These are phyloP conservation scores for Podospora australis DNA, from an alignment of 495 filamentous ascomycete genomes.

Conservation along the genomic window DNA sequence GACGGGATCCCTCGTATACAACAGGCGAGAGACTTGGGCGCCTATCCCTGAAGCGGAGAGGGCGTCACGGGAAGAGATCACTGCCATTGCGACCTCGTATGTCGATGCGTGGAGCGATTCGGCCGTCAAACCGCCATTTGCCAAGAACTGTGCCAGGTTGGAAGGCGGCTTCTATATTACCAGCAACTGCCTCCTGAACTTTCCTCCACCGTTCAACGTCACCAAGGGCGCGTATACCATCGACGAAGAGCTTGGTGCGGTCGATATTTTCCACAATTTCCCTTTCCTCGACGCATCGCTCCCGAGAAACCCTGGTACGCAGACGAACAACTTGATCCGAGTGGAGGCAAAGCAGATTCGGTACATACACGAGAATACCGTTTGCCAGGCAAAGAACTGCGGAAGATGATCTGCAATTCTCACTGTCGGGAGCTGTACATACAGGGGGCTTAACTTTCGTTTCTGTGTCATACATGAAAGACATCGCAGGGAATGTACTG, in stretches of 20 bases:
- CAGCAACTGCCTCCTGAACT: conserved; percentile 33
- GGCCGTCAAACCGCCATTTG: conserved; percentile 24
- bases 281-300: conserved; percentile 27
- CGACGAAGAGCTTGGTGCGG: conserved; percentile 31
- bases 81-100: conserved; percentile 32
- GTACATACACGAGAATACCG: conserved; percentile 31
- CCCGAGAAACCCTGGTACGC: conserved; percentile 15
- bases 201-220: conserved; percentile 28
- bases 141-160: conserved; percentile 27
- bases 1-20: conserved; percentile 26
- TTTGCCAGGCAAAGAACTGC: conserved; percentile 12
- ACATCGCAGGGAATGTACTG: no score
- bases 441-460: no score
- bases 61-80: conserved; percentile 27
- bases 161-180: conserved; percentile 32
- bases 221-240: conserved; percentile 31
- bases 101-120: conserved; percentile 29
- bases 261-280: conserved; percentile 33
- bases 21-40: conserved; percentile 31
- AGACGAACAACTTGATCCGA: conserved; percentile 30
- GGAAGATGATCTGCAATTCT: conserved; percentile 6
- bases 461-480: no score
- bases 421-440: no score
- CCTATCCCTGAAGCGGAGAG: conserved; percentile 25
- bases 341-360: conserved; percentile 30